Evolutionary conservation across 2,329 filamentous ascomycete species (phyloP), one percentile per base, ranked within the genome.

Genomic region (Cladobotryum protrusum): DNA sequence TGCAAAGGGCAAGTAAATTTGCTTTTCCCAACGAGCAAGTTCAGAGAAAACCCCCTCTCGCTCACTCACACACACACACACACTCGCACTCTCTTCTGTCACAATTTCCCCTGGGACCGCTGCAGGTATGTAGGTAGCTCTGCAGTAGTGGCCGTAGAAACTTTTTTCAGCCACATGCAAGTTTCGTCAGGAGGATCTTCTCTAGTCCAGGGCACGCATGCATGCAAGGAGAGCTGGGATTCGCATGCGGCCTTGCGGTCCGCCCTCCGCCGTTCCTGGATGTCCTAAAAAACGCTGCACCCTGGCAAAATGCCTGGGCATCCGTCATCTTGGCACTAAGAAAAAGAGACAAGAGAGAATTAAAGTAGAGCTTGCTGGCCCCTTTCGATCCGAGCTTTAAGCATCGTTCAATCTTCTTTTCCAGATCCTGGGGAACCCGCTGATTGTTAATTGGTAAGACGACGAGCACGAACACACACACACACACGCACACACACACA

Each of bases 321-420:
- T 50, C 32, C 48, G 43, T 50, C 48, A 50, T 50, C 43, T 19
- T 43, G 43, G 43, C 43, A 32, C 39, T 43, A 43, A 50, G n/a
- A 43, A 43, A 43, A 36, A 35, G 48, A 32, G 37, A 39, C 36
- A 9, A 32, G 40, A 45, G 29, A 46, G 45, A 45, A 43, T 45
- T 41, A 45, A 50, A 45, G 48, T 45, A 41, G 48, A 41, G 43
- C 43, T 50, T 50, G 43, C 45, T 43, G 43, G 48, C 48, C 48
- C 48, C 48, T 50, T 50, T 50, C 45, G 48, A 43, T 43, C 48
- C 41, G 36, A 43, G 48, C 43, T 50, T 45, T 43, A 9, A 29
- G 48, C 48, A 45, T 45, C 48, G 13, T 18, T 37, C 45, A 40
- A 43, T 32, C 43, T 46, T 43, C 36, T 50, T 33, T 43, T 42